phyloP scores from a whole-genome alignment of 2,329 filamentous ascomycete genomes.

The Pestalotiopsis sp. region DNA sequence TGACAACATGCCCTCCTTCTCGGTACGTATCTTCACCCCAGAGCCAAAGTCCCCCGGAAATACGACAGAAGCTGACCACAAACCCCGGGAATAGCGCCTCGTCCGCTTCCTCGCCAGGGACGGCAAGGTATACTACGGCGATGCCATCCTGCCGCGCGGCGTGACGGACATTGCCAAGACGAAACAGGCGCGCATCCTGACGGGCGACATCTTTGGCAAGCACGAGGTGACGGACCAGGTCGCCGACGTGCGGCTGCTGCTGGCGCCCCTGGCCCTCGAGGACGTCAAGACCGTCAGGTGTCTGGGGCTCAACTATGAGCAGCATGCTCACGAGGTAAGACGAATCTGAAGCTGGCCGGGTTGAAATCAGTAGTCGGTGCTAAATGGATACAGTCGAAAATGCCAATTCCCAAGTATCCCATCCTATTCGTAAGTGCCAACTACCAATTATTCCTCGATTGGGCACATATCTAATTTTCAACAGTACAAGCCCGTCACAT shows the following conservation, averaged over 20 bases:
- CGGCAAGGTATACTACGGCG: conserved; percentile 71
- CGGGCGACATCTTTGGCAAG: conserved; percentile 67
- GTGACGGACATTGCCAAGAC: conserved; percentile 63
- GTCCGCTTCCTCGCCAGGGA: conserved; percentile 75
- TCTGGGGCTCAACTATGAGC: conserved; percentile 71
- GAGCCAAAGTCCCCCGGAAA: neutral
- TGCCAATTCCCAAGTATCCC: conserved; percentile 71
- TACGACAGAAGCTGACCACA: neutral
- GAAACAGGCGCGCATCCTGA: conserved; percentile 63
- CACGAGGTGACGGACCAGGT: conserved; percentile 66
- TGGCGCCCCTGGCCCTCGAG: conserved; percentile 64
- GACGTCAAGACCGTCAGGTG: conserved; percentile 70
- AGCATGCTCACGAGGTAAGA: conserved; percentile 68
- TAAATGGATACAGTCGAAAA: conserved; percentile 48
- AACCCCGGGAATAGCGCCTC: conserved; percentile 56
- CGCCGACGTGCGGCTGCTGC: conserved; percentile 56
- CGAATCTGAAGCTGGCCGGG: no score
- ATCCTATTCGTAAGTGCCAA: conserved; percentile 64
- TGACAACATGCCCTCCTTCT: conserved; percentile 44
- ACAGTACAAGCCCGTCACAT: conserved; percentile 68
- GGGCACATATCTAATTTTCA: neutral
- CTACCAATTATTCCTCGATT: neutral
- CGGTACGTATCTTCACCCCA: conserved; percentile 36
- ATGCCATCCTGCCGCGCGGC: conserved; percentile 68
- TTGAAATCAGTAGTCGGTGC: neutral